Conservation (phyloP, 2,329 filamentous ascomycete species). For the Clathrospora elynae region DNA sequence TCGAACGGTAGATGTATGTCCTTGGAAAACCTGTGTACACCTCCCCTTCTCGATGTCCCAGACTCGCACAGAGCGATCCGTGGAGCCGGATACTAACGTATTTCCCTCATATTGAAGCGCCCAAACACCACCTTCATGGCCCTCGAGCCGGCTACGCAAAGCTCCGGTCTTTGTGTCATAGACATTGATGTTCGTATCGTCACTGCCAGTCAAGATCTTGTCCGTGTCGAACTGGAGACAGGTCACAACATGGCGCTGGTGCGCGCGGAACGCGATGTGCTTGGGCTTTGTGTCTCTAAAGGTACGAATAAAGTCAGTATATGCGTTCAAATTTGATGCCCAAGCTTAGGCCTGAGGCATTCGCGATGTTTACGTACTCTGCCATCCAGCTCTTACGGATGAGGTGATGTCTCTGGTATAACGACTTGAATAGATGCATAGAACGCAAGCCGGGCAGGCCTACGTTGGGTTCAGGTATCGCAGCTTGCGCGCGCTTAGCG, state of each 20-base stretch:
- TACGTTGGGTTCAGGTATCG: slow-evolving; percentile 79
- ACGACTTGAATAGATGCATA: slow-evolving; percentile 92
- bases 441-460: slow-evolving; percentile 78
- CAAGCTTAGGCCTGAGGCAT: too few relatives aligned
- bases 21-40: slow-evolving; percentile 95
- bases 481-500: slow-evolving; percentile 80
- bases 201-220: slow-evolving; percentile 96
- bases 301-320: too few relatives aligned
- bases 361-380: too few relatives aligned
- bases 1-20: slow-evolving; percentile 94
- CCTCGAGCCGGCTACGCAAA: slow-evolving; percentile 79
- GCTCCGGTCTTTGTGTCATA: slow-evolving; percentile 96
- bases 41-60: slow-evolving; percentile 96
- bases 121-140: slow-evolving; percentile 97
- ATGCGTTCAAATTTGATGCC: too few relatives aligned
- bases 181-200: slow-evolving; percentile 96
- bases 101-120: slow-evolving; percentile 96
- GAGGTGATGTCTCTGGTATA: slow-evolving; percentile 90
- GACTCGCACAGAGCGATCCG: slow-evolving; percentile 95
- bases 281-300: slow-evolving; percentile 80
- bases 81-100: slow-evolving; percentile 91
- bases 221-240: slow-evolving; percentile 97
- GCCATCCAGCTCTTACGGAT: slow-evolving; percentile 93
- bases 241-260: slow-evolving; percentile 94
- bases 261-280: slow-evolving; percentile 94